Conservation (phyloP, 2,329 filamentous ascomycete species). For the Fusarium sp. region DNA sequence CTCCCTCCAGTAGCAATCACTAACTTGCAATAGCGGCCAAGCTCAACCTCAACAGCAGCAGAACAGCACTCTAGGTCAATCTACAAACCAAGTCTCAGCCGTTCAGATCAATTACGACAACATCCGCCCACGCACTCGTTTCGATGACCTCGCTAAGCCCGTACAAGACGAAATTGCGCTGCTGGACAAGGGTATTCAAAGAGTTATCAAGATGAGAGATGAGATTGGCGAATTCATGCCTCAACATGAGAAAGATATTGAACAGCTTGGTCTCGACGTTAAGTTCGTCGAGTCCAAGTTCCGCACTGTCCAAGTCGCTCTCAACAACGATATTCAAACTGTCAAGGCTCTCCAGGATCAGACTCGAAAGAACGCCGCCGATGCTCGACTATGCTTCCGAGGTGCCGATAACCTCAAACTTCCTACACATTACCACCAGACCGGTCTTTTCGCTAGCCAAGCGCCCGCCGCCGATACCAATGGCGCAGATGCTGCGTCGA, state of each 20-base stretch:
- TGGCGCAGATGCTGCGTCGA: slow-evolving; percentile 50
- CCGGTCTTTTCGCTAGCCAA: slow-evolving; percentile 56
- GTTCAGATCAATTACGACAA: slow-evolving; percentile 83
- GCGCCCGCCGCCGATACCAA: slow-evolving; percentile 46
- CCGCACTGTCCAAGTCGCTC: slow-evolving; percentile 57
- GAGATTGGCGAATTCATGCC: slow-evolving; percentile 78
- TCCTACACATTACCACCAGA: slow-evolving; percentile 67
- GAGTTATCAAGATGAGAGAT: slow-evolving; percentile 81
- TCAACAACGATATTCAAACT: slow-evolving; percentile 69
- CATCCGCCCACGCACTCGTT: slow-evolving; percentile 87
- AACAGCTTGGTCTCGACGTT: slow-evolving; percentile 60
- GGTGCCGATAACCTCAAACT: slow-evolving; percentile 80
- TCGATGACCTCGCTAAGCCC: slow-evolving; percentile 87
- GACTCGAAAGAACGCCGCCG: slow-evolving; percentile 72
- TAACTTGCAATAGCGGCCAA: slow-evolving; percentile 47
- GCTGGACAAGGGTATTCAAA: slow-evolving; percentile 83
- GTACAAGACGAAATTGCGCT: slow-evolving; percentile 81
- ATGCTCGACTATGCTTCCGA: slow-evolving; percentile 78
- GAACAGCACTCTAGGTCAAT: slow-evolving; percentile 43
- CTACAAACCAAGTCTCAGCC: slow-evolving; percentile 70
- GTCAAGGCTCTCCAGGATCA: slow-evolving; percentile 72
- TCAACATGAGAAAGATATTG: slow-evolving; percentile 62
- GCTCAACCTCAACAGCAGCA: slow-evolving; percentile 48
- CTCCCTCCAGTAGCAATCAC: neutral
- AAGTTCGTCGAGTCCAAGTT: slow-evolving; percentile 64